A percentile compares a stretch with the other conserved stretches of the same genome.
These are phyloP conservation scores for Funneliformis geosporum DNA, from an alignment of 192 early-diverging fungal genomes.

Conservation along the genomic window DNA sequence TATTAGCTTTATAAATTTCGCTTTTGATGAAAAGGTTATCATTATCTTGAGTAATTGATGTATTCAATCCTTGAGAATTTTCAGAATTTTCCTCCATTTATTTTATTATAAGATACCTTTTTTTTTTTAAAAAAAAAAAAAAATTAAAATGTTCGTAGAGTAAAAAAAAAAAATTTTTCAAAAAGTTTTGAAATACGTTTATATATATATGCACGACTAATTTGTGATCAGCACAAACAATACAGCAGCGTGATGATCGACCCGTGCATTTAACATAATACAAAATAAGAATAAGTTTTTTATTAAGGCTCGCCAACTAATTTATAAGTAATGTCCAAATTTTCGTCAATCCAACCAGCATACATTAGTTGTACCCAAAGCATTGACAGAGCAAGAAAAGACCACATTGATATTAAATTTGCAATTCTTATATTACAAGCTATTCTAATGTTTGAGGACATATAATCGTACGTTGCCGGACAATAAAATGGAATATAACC, in stretches of 20 bases:
- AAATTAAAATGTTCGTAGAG: too few relatives aligned
- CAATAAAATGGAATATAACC: neutral
- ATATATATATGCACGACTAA: too few relatives aligned
- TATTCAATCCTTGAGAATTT: neutral
- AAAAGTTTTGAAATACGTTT: too few relatives aligned
- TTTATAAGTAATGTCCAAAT: neutral
- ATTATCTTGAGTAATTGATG: neutral
- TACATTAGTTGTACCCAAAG: neutral
- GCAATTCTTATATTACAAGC: neutral
- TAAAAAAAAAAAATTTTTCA: too few relatives aligned
- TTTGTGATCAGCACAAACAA: too few relatives aligned
- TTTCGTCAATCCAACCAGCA: neutral
- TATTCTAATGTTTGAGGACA: neutral
- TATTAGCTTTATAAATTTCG: neutral
- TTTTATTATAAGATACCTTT: too few relatives aligned
- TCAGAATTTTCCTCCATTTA: neutral
- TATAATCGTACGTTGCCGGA: neutral
- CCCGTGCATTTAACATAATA: too few relatives aligned
- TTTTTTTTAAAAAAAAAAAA: too few relatives aligned
- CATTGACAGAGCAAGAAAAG: neutral
- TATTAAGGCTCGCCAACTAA: neutral
- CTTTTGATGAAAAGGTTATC: neutral
- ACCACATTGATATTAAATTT: neutral
- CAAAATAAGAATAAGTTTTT: too few relatives aligned
- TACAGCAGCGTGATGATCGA: too few relatives aligned